Conservation (phyloP, 495 filamentous ascomycete genomes). For the Cetradonia linearis region DNA sequence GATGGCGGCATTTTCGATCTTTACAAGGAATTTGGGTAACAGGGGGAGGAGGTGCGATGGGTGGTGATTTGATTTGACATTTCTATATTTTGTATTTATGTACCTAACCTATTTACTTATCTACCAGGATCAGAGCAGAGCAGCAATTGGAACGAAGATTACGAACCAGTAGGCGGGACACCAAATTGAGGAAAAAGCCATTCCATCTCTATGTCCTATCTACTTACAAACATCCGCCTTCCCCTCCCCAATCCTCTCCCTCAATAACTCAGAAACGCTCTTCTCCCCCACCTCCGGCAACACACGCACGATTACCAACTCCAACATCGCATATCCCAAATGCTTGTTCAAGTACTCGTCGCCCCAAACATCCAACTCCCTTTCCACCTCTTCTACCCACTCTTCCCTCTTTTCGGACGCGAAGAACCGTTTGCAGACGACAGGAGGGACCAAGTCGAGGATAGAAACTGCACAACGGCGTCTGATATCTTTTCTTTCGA, state of each 20-base stretch:
- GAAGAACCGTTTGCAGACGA: constrained; percentile 35
- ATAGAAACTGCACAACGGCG: constrained; percentile 45
- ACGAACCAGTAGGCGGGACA: neutral
- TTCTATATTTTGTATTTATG: neutral
- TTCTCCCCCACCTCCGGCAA: constrained; percentile 76
- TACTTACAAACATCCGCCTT: neutral
- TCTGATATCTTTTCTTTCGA: constrained; percentile 44
- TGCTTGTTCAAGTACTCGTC: constrained; percentile 88
- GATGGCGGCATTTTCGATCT: neutral
- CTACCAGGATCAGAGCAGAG: neutral
- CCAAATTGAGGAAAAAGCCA: neutral
- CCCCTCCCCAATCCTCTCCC: constrained; percentile 49
- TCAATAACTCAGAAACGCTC: constrained; percentile 61
- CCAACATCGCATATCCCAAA: constrained; percentile 65
- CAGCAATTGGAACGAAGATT: constrained; percentile 1
- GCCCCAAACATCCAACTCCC: constrained; percentile 59
- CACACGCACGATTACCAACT: constrained; percentile 64
- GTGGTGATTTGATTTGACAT: neutral
- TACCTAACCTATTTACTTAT: neutral
- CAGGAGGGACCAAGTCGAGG: constrained; percentile 37
- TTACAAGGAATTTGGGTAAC: no score
- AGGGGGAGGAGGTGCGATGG: no score
- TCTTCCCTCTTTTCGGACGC: constrained; percentile 28
- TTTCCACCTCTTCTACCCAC: constrained; percentile 38
- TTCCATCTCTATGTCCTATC: constrained; percentile 14